A percentile compares a stretch with the other conserved stretches of the same genome.
phyloP scores from a whole-genome alignment of 1,139 yeast species.

The Saccharomyces pastorianus region DNA sequence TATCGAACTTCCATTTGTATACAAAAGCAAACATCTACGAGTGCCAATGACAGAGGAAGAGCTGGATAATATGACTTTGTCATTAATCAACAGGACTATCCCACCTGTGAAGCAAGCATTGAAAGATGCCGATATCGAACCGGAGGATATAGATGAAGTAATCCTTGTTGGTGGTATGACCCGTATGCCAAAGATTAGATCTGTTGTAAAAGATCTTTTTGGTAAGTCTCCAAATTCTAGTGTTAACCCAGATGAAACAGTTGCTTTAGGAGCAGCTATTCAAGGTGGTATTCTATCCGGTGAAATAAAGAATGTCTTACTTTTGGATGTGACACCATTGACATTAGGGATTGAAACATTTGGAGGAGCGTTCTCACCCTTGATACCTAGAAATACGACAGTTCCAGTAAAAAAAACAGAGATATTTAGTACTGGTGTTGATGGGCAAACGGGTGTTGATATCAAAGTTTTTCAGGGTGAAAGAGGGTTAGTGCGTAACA shows the following conservation, averaged over 20 bases:
- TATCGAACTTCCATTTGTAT: constrained; percentile 58
- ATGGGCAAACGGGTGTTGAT: constrained; percentile 75
- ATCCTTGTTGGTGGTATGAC: constrained; percentile 82
- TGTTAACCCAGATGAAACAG: constrained; percentile 80
- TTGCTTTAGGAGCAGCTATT: constrained; percentile 77
- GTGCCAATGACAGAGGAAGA: constrained; percentile 51
- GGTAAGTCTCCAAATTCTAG: constrained; percentile 51
- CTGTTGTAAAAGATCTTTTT: constrained; percentile 50
- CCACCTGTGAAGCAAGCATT: constrained; percentile 61
- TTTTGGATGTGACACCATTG: constrained; percentile 71
- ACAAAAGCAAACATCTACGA: constrained; percentile 43
- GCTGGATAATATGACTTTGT: constrained; percentile 54
- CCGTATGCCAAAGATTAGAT: constrained; percentile 67
- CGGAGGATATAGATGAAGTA: constrained; percentile 60
- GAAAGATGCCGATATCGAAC: constrained; percentile 58
- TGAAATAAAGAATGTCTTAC: constrained; percentile 58
- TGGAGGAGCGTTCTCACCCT: constrained; percentile 72
- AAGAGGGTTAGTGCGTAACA: constrained; percentile 63
- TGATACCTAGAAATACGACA: constrained; percentile 68
- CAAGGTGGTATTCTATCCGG: constrained; percentile 76
- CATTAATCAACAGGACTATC: constrained; percentile 52
- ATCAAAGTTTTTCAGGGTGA: constrained; percentile 76
- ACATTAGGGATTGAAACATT: constrained; percentile 75
- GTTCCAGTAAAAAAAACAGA: constrained; percentile 68
- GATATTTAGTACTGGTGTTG: constrained; percentile 75